Evolutionary conservation across 305 asterid species (phyloP), one percentile per base, ranked within the genome.

Genomic region (Fraxinus xanthoxyloides): DNA sequence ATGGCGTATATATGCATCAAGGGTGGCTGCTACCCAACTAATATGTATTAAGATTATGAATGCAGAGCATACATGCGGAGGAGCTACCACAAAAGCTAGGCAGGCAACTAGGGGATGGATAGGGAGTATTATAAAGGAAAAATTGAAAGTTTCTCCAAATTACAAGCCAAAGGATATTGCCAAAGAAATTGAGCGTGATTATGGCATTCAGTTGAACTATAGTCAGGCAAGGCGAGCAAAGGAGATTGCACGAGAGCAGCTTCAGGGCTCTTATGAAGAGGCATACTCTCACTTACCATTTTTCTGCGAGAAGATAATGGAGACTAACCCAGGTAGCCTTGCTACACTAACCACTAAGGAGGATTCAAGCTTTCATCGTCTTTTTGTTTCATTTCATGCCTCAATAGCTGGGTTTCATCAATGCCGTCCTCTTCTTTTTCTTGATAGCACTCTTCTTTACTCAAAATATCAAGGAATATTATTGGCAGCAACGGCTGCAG

Each of bases 151-250:
- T 79, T 93, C 96, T 86, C 99, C 98, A 7, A 90, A 94, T 86
- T 94, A 92, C 89, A 94, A 89, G 81, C 99, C 99, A 1, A 96
- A 96, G 89, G 98, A 96, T 84, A 96, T 96, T 76, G 98, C 98
- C 82, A 86, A 87, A 77, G 98, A 96, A 76, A 94, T 96, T 83
- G 85, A 93, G 84, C 97, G 98, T 21, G 99, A 96, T 81, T 96
- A 96, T 88, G 99, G 98, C 81, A 94, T 96, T 90, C 97, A 94
- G 85, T 88, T 96, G 92, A 96, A 96, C 89, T 96, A 96, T 88
- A 93, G 98, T 2, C 99, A 96, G 84, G 99, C 99, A 35, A 90
- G 99, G 98, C 98, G 98, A 21, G 99, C 99, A 74, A 96, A 96
- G 88, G 99, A 96, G 91, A 92, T 93, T 80, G 98, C 98, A 31